Evolutionary conservation across 768 basidiomycete species (phyloP).

Genomic region (Imleria badia): DNA sequence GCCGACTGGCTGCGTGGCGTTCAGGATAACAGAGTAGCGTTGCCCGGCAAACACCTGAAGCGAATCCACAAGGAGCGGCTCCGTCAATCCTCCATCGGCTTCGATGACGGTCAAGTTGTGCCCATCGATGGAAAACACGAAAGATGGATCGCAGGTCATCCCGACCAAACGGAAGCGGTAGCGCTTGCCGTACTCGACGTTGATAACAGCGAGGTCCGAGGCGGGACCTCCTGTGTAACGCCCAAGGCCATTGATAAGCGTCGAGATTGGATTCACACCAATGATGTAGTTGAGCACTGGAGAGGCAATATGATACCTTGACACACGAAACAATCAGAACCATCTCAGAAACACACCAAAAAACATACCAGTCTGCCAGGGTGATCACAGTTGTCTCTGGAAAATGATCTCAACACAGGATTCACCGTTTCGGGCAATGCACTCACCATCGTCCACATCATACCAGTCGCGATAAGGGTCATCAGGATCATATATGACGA

Average conservation of each 20-base stretch:
- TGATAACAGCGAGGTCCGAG: slow-evolving; percentile 38
- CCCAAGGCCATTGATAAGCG: slow-evolving; percentile 34
- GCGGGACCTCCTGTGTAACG: slow-evolving; percentile 36
- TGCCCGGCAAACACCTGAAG: slow-evolving; percentile 35
- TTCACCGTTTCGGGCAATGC: neutral
- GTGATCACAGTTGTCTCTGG: slow-evolving; percentile 27
- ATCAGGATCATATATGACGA: slow-evolving; percentile 42
- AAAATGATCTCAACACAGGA: neutral
- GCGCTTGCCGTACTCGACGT: slow-evolving; percentile 35
- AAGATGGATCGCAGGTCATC: slow-evolving; percentile 46
- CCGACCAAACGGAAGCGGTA: slow-evolving; percentile 52
- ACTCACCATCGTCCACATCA: slow-evolving; percentile 46
- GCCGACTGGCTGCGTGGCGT: slow-evolving; percentile 41
- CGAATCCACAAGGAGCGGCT: slow-evolving; percentile 43
- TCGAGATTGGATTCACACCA: slow-evolving; percentile 18
- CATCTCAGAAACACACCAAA: neutral
- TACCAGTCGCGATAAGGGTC: slow-evolving; percentile 40
- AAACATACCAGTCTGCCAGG: slow-evolving; percentile 25
- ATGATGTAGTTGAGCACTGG: slow-evolving; percentile 20
- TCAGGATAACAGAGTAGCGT: slow-evolving; percentile 43
- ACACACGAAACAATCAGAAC: neutral
- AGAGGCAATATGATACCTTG: slow-evolving; percentile 23
- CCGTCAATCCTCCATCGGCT: slow-evolving; percentile 44
- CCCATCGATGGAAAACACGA: slow-evolving; percentile 45
- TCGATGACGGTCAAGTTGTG: slow-evolving; percentile 45